A percentile compares a stretch with the other conserved stretches of the same genome.
phyloP scores from a whole-genome alignment of 176 grass and related monocot species.

The Elymus sibiricus region DNA sequence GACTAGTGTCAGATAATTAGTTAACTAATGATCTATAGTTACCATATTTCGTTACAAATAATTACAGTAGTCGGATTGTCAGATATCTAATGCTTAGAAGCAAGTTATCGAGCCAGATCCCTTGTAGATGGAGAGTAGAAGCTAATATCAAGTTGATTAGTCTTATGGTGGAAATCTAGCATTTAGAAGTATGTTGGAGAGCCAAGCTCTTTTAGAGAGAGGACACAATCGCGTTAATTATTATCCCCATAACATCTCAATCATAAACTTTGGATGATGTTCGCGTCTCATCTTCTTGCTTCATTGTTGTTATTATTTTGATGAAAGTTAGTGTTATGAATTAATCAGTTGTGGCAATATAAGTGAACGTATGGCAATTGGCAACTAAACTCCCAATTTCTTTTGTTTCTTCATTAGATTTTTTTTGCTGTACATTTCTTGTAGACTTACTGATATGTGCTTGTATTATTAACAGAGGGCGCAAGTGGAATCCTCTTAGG shows the following conservation, averaged over 20 bases:
- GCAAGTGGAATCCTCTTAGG: slow-evolving; percentile 87
- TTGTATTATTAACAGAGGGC: slow-evolving; percentile 64
- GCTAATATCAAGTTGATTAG: neutral
- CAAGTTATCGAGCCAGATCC: neutral
- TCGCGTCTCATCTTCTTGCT: neutral
- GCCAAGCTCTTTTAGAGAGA: neutral
- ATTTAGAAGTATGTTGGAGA: neutral
- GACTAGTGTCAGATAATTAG: neutral
- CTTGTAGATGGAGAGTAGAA: neutral
- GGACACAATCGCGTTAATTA: neutral
- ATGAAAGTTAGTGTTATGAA: neutral
- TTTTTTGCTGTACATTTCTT: neutral
- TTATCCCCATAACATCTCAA: neutral
- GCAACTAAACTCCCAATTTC: neutral
- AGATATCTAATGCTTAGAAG: neutral
- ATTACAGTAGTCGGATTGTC: neutral
- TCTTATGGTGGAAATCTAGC: neutral
- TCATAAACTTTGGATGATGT: neutral
- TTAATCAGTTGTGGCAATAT: neutral
- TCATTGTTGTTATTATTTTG: neutral
- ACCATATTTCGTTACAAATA: neutral
- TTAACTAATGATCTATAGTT: neutral
- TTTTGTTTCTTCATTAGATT: slow-evolving; percentile 19
- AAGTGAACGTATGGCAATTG: neutral
- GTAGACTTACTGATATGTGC: slow-evolving; percentile 16